Evolutionary conservation across 2,329 filamentous ascomycete genomes (phyloP), one percentile per base, ranked within the genome.

Genomic region (Fragosphaeria purpurea): DNA sequence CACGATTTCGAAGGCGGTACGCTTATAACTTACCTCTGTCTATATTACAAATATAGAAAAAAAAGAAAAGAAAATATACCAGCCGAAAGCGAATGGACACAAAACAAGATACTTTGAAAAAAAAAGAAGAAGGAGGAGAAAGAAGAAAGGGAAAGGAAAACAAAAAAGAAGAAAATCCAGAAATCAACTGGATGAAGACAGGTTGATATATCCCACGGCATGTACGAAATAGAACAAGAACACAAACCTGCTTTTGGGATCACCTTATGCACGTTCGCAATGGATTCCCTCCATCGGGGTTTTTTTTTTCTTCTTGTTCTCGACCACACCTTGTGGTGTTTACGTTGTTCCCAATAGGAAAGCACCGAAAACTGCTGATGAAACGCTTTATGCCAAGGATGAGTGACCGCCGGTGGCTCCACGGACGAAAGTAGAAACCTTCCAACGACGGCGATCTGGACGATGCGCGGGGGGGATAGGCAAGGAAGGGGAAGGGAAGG

Each of bases 301-400:
- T 3, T 22, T 22, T 22, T 22, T 22, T 22, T 22, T 22, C 22
- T 22, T 22, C 22, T 22, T 3, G 22, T 22, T 22, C 22, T 22
- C 22, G 22, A 22, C 22, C 22, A 22, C 22, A 22, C 22, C 3
- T 22, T 22, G 22, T 22, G 22, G 22, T 22, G 22, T 22, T 22
- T 22, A 22, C 22, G 22, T 22, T 22, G 22, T 22, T 22, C 22
- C 22, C 40, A 48, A 22, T 44, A 32, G 37, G 39, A 43, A 44
- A 38, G 45, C 49, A 47, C 13, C 31, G 34, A 52, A 42, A 40
- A 40, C 42, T 46, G 51, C 42, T 41, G 51, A 53, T 50, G 51
- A 53, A 53, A 53, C 51, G 38, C 39, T 22, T 35, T 41, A 33
- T 48, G 51, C 51, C 51, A 51, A 51, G 46, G 38, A 48, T 22